These are phyloP conservation scores for Sindora glabra DNA, from an alignment of 306 rosid species.

Conservation along the genomic window DNA sequence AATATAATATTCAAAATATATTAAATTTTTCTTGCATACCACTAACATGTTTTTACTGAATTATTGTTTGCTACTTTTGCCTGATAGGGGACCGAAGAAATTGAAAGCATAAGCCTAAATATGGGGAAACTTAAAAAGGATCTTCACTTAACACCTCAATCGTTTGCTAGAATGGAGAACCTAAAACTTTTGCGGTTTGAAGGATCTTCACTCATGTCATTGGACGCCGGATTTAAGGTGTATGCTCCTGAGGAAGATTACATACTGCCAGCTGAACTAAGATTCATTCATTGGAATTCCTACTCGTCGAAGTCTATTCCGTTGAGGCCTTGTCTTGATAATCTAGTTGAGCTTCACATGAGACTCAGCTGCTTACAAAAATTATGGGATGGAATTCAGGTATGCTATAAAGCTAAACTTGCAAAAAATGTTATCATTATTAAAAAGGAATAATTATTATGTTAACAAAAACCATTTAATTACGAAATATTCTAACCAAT, in stretches of 20 bases:
- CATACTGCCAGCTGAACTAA: neutral
- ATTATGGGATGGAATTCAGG: constrained; percentile 18
- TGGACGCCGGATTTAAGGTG: neutral
- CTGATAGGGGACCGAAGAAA: constrained; percentile 12
- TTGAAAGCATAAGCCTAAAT: constrained; percentile 4
- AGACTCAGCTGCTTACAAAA: neutral
- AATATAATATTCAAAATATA: neutral
- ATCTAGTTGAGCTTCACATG: constrained; percentile 2
- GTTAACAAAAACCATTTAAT: no score
- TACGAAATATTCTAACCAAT: no score
- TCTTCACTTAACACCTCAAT: neutral
- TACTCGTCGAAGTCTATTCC: constrained; percentile 14
- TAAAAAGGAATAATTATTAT: no score
- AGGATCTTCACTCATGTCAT: neutral
- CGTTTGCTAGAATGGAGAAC: neutral
- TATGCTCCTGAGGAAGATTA: neutral
- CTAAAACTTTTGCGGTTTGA: constrained; percentile 12
- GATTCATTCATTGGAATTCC: neutral
- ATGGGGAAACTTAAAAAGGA: neutral
- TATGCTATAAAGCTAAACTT: neutral
- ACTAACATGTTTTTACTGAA: neutral
- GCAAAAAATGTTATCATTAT: no score
- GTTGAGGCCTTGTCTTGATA: neutral
- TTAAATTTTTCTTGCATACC: no score
- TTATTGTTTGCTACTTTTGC: neutral